Evolutionary conservation across 495 filamentous ascomycete genomes (phyloP), one percentile per base, ranked within the genome.

Genomic region (Elasticomyces elasticus): DNA sequence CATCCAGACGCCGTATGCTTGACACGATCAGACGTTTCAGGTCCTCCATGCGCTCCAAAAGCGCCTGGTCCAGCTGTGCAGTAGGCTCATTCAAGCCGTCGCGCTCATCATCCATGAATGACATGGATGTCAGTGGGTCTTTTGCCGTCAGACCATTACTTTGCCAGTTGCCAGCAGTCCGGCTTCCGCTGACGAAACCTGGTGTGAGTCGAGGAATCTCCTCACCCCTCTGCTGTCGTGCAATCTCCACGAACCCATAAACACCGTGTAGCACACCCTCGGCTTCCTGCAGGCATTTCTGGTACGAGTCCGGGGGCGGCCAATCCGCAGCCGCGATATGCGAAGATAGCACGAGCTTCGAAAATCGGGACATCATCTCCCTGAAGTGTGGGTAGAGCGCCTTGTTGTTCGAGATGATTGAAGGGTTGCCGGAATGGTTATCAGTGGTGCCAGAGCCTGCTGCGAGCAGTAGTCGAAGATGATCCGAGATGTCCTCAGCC

Each of bases 281-380:
- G 5, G 92, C 94, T 71, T 98, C 94, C 64, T 89, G 85, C 60
- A 97, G 70, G 63, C 92, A 98, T 64, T 98, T 98, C 43, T 89
- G 78, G 54, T 87, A 83, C 1, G 91, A 94, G 65, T 98, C 92
- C 31, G 76, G 72, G 35, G 80, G 73, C 20, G 89, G 88, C 80
- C 86, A 96, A 67, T 97, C 92, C 26, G 91, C 85, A 22, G 91
- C 87, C 31, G 92, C 92, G 64, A 97, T 95, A 67, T 97, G 92
- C n/a, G 92, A 96, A 20, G 91, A 97, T 30, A 98, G 79, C 22
- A 98, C 94, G 33, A 98, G 75, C 68, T 97, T 98, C 33, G 94
- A 97, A 70, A 97, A 97, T 61, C 92, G 87, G 5, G 92, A 97
- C 92, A 98, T 98, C 85, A 95, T 96, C 65, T 96, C 94, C 47